These are phyloP conservation scores for Agrocybe praecox DNA, from an alignment of 768 basidiomycete genomes.

Conservation along the genomic window DNA sequence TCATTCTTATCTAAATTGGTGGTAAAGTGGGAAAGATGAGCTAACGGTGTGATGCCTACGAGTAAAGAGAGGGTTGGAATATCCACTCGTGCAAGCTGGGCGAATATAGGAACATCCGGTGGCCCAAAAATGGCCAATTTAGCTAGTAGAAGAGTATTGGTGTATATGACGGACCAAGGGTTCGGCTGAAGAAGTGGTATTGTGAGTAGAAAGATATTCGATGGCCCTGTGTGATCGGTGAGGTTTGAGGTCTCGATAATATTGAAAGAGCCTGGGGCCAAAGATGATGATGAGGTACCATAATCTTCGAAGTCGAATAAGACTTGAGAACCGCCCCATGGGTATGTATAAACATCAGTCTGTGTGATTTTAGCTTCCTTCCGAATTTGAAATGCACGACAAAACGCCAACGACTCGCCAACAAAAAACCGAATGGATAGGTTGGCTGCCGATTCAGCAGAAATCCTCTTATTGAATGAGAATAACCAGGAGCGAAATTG, in stretches of 20 bases:
- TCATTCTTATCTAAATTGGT: conserved; percentile 44
- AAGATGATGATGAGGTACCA: not conserved
- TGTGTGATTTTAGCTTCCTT: conserved; percentile 16
- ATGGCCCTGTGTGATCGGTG: conserved; percentile 46
- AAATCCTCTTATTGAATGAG: conserved; percentile 24
- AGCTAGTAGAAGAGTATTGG: conserved; percentile 40
- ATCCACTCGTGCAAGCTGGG: conserved; percentile 35
- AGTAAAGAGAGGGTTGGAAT: conserved; percentile 41
- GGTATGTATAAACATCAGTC: conserved; percentile 30
- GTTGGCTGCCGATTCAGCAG: conserved; percentile 1
- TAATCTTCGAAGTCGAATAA: conserved; percentile 35
- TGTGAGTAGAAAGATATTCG: conserved; percentile 44
- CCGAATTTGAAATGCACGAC: conserved; percentile 32
- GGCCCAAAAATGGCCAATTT: not conserved
- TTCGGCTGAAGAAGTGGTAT: conserved; percentile 36
- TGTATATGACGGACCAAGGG: conserved; percentile 38
- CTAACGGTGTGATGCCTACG: conserved; percentile 42
- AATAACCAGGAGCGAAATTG: conserved; percentile 38
- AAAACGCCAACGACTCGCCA: conserved; percentile 42
- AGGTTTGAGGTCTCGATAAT: conserved; percentile 56
- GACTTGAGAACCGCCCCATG: conserved; percentile 37
- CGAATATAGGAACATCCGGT: conserved; percentile 14
- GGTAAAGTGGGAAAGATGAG: conserved; percentile 41
- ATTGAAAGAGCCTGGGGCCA: conserved; percentile 40
- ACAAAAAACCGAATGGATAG: conserved; percentile 41